Evolutionary conservation across 2,329 filamentous ascomycete species (phyloP).

Genomic region (Aquanectria penicillioides): DNA sequence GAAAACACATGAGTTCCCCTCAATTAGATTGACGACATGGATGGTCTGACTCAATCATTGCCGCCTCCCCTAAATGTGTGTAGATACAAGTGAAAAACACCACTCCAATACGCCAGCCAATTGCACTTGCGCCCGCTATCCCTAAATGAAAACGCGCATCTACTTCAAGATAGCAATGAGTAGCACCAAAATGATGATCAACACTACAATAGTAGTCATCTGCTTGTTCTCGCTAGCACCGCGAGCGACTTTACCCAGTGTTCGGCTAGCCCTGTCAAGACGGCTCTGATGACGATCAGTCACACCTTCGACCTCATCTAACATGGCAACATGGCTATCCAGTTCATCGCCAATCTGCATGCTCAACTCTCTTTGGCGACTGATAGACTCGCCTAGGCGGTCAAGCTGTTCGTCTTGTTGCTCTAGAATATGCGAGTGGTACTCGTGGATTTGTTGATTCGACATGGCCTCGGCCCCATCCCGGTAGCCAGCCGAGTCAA

Average conservation of each 20-base stretch:
- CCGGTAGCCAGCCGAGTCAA: slow-evolving; percentile 64
- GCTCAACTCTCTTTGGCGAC: slow-evolving; percentile 88
- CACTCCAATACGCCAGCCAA: slow-evolving; percentile 33
- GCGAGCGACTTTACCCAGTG: slow-evolving; percentile 76
- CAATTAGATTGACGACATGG: background rate
- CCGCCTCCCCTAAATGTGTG: background rate
- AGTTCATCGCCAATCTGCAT: slow-evolving; percentile 98
- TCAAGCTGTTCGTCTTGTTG: slow-evolving; percentile 97
- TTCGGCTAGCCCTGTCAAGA: slow-evolving; percentile 77
- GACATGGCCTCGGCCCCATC: slow-evolving; percentile 69
- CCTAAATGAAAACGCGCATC: slow-evolving; percentile 25
- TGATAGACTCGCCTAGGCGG: slow-evolving; percentile 83
- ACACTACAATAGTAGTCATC: slow-evolving; percentile 80
- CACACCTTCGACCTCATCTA: slow-evolving; percentile 87
- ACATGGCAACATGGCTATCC: slow-evolving; percentile 86
- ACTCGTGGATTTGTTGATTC: slow-evolving; percentile 87
- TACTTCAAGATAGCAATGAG: slow-evolving; percentile 85
- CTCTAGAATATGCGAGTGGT: slow-evolving; percentile 82
- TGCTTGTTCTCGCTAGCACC: slow-evolving; percentile 88
- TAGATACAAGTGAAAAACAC: background rate
- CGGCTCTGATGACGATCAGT: slow-evolving; percentile 84
- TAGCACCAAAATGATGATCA: slow-evolving; percentile 85
- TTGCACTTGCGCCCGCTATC: slow-evolving; percentile 32
- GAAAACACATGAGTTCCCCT: background rate
- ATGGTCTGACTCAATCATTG: background rate